These are phyloP conservation scores for Musa acuminata DNA, from an alignment of 176 grass and related monocot species.

Conservation along the genomic window DNA sequence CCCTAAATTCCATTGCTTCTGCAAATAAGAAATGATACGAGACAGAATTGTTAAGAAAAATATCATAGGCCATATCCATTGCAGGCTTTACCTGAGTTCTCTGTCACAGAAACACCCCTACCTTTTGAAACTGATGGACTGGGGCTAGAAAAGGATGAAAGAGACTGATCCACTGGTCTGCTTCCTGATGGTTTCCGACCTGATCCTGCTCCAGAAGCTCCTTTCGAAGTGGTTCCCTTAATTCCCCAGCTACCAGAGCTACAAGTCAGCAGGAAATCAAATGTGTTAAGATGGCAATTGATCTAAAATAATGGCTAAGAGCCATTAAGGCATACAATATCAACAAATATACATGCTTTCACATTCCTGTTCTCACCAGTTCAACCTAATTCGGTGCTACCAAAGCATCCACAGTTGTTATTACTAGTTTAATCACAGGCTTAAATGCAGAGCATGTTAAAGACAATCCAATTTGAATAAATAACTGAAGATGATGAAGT, in stretches of 20 bases:
- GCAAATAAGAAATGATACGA: constrained; percentile 17
- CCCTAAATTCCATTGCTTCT: constrained; percentile 92
- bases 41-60: constrained; percentile 9
- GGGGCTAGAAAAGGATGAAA: constrained; percentile 22
- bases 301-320: neutral
- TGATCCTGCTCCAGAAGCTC: constrained; percentile 32
- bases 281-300: constrained; percentile 35
- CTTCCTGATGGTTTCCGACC: constrained; percentile 45
- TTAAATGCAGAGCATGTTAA: too few relatives aligned
- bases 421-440: too few relatives aligned
- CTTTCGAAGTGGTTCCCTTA: constrained; percentile 31
- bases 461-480: too few relatives aligned
- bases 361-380: neutral
- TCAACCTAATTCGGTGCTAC: too few relatives aligned
- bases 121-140: constrained; percentile 30
- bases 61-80: neutral
- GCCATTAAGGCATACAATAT: neutral
- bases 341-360: neutral
- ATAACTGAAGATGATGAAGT: too few relatives aligned
- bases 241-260: constrained; percentile 36
- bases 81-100: constrained; percentile 46
- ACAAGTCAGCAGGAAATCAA: constrained; percentile 49
- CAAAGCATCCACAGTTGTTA: too few relatives aligned
- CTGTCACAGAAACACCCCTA: constrained; percentile 44
- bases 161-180: constrained; percentile 23